phyloP scores from a whole-genome alignment of 345 rosid genomes.

The Populus alba region DNA sequence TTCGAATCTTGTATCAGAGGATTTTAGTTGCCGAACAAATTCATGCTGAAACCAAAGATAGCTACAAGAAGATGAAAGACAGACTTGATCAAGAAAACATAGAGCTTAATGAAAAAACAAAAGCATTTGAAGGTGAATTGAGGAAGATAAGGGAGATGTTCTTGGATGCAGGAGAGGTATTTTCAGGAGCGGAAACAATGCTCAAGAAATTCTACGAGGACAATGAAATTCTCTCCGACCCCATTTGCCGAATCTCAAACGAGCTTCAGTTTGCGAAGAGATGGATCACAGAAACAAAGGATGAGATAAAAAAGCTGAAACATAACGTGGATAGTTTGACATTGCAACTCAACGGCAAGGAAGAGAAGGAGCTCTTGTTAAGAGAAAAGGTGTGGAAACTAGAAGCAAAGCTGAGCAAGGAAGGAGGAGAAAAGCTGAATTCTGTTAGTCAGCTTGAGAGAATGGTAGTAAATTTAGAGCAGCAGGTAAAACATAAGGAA shows the following conservation, averaged over 20 bases:
- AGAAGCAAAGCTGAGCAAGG: conserved; percentile 3
- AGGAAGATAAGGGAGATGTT: conserved; percentile 33
- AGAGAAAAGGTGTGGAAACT: conserved; percentile 4
- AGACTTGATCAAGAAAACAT: conserved; percentile 35
- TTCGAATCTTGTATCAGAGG: conserved; percentile 57
- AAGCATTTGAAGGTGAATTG: conserved; percentile 29
- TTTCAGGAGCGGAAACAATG: conserved; percentile 33
- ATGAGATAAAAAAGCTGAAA: conserved; percentile 13
- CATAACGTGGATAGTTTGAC: conserved; percentile 6
- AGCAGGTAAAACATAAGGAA: conserved; percentile 13
- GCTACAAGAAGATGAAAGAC: conserved; percentile 34
- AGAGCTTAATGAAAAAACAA: conserved; percentile 23
- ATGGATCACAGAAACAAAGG: conserved; percentile 14
- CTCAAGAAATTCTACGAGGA: conserved; percentile 35
- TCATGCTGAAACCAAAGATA: conserved; percentile 56
- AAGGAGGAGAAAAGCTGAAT: not conserved
- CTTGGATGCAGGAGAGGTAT: conserved; percentile 22
- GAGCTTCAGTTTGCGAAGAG: conserved; percentile 45
- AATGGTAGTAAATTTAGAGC: conserved; percentile 12
- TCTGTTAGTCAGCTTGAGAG: conserved; percentile 6
- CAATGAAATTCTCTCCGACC: conserved; percentile 27
- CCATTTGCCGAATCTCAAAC: conserved; percentile 34
- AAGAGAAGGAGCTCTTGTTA: not conserved
- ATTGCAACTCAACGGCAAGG: not conserved
- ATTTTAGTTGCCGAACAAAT: conserved; percentile 70